phyloP scores from a whole-genome alignment of 768 basidiomycete species.

The Suillus brevipes region DNA sequence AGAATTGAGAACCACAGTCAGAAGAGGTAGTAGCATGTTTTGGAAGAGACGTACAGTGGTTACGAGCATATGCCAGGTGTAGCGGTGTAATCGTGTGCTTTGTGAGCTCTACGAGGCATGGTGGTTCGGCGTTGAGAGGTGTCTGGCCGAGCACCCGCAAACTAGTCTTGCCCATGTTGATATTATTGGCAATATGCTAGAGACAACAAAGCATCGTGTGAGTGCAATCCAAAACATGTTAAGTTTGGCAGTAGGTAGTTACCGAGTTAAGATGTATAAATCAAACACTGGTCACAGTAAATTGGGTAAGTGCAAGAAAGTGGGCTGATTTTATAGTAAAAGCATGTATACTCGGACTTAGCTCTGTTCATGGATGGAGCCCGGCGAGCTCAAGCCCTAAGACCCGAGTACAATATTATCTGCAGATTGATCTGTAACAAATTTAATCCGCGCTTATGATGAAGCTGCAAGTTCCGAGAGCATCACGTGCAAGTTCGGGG shows the following conservation, averaged over 20 bases:
- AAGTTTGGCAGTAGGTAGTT: not conserved
- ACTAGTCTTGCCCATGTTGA: slow-evolving; percentile 22
- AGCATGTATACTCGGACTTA: not conserved
- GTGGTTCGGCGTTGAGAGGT: slow-evolving; percentile 74
- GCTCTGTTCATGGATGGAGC: not conserved
- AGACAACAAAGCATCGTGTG: not conserved
- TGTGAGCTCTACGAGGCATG: slow-evolving; percentile 54
- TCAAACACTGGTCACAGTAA: not conserved
- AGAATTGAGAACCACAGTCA: slow-evolving; percentile 3
- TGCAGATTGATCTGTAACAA: not conserved
- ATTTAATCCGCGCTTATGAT: not conserved
- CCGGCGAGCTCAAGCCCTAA: not conserved
- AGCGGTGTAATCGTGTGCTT: slow-evolving; percentile 53
- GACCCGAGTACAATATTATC: not conserved
- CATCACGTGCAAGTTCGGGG: not conserved
- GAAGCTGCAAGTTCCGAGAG: not conserved
- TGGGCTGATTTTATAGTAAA: slow-evolving; percentile 1
- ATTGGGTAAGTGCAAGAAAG: not conserved
- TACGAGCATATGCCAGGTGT: slow-evolving; percentile 67
- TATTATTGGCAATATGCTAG: not conserved
- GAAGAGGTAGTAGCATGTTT: not conserved
- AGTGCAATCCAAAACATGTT: not conserved
- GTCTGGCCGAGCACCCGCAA: slow-evolving; percentile 28
- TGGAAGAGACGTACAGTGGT: slow-evolving; percentile 60
- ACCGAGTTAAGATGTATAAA: not conserved